Evolutionary conservation across 176 grass and related monocot genomes (phyloP).

Genomic region (Carex scoparia): DNA sequence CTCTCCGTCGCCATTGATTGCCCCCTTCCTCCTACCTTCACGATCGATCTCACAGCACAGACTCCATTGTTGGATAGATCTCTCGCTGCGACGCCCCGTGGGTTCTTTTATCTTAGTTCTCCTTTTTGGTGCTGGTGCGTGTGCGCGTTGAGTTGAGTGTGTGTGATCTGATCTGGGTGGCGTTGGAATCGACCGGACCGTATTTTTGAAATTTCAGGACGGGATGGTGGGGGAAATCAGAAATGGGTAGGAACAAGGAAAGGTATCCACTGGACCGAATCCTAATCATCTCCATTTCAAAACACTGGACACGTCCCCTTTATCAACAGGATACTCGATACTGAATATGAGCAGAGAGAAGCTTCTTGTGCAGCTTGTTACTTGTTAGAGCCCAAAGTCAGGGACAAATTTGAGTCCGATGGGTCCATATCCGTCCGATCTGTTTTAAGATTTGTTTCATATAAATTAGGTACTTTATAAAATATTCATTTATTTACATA

Average conservation of each 20-base stretch:
- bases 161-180: constrained; percentile 25
- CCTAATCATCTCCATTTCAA: not conserved
- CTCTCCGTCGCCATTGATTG: constrained; percentile 82
- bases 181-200: not conserved
- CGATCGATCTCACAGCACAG: constrained; percentile 21
- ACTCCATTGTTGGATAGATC: constrained; percentile 11
- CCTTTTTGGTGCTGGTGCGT: not conserved
- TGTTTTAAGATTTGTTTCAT: too few relatives aligned
- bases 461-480: too few relatives aligned
- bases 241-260: not conserved
- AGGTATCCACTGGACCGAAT: constrained; percentile 25
- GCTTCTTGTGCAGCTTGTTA: too few relatives aligned
- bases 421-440: too few relatives aligned
- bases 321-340: not conserved
- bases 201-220: constrained; percentile 15
- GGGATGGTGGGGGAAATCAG: not conserved
- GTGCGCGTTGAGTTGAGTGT: not conserved
- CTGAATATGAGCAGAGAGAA: too few relatives aligned
- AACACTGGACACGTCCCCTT: not conserved
- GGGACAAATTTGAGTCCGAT: too few relatives aligned
- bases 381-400: too few relatives aligned
- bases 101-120: not conserved
- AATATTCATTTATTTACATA: too few relatives aligned
- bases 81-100: not conserved
- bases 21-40: not conserved